Base-by-base conservation (phyloP, 2,329 filamentous ascomycete genomes). In the Aspergillus sp. region DNA sequence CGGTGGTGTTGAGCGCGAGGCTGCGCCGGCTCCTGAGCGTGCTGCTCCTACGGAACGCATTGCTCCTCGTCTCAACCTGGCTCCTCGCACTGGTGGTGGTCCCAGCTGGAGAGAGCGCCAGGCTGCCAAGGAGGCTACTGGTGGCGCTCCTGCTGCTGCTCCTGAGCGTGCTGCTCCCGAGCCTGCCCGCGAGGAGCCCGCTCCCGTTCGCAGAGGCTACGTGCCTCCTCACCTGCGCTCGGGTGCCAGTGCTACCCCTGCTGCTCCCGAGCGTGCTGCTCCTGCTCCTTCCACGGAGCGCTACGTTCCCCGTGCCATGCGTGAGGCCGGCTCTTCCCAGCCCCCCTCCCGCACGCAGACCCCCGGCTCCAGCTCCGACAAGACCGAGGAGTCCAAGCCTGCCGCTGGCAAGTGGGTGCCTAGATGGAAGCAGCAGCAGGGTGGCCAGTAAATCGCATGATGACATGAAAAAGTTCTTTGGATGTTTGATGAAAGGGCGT, bases 21-120 rank as follows among this genome's bases (percentile, higher is more conserved):
- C 66, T 63, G 55, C 10, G 9, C 30, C 72, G 65, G 63, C 71
- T 62, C 74, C 79, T 54, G 76, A 80, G 50, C 81, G 82, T 63
- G 75, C 80, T 56, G 82, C 85, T 38, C 81, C 84, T 25, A 74
- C 79, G 58, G 81, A 85, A 64, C 74, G 77, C 50, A 73, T 66
- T 58, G 81, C 85, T 60, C 86, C 86, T 32, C 83, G 84, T 64
- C 78, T 89, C 65, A 79, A 81, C 59, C 77, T 88, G 60, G 76
- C 79, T 56, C 80, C 82, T 63, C 78, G 75, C 64, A 81, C 84
- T 68, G 72, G 79, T 57, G 67, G 74, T 62, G 75, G 70, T 47
- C 62, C 68, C 49, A 81, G 79, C 70, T 89, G 87, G 87, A 85
- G 86, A 77, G 87, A 89, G 17, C 80, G 85, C 55, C 76, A 85